Base-by-base conservation (phyloP, 2,329 filamentous ascomycete species). In the Apiospora pterosperma region DNA sequence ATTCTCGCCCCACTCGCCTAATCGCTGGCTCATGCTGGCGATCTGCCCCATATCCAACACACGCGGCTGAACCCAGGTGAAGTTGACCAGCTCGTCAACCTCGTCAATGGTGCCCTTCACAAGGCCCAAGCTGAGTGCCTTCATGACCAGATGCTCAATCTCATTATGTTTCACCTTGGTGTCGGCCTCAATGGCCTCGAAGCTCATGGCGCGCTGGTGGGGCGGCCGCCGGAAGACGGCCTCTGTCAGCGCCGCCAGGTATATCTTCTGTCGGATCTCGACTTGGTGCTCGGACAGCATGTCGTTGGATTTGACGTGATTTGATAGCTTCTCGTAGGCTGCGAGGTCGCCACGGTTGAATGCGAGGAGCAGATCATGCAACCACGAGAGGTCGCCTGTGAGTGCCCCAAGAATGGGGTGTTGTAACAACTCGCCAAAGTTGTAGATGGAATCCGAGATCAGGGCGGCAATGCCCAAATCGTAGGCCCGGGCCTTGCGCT, bases 21-120 rank as follows among this genome's bases (percentile, higher is more conserved):
- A 80, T 72, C 96, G 85, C 75, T 88, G 85, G 73, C 92, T 88
- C 95, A 99, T 97, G 74, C 90, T 92, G 73, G 91, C 92, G 72
- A 99, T 97, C 83, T 98, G 96, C 79, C 88, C 89, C 88, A 94
- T 93, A 78, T 98, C 96, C 70, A 99, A 81, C 36, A 99, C 94
- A 86, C 98, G 98, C 25, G 96, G 96, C 82, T 99, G 96, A 65
- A 99, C 96, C 96, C 96, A 99, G 74, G 95, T 95, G 79, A 99
- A 97, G 76, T 94, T 89, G 52, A 96, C 96, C 70, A 98, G 89
- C 79, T 94, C 90, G 59, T 93, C 93, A 36, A 99, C 96, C 81
- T 99, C 95, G 77, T 99, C 96, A 73, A 99, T 98, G 64, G 92
- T 96, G 58, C 96, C 96, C 70, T 91, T 88, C 70, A 99, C 82